A percentile compares a stretch with the other conserved stretches of the same genome.
Conservation (phyloP, 2,329 filamentous ascomycete species). For the Phaeosphaeriaceae sp. region DNA sequence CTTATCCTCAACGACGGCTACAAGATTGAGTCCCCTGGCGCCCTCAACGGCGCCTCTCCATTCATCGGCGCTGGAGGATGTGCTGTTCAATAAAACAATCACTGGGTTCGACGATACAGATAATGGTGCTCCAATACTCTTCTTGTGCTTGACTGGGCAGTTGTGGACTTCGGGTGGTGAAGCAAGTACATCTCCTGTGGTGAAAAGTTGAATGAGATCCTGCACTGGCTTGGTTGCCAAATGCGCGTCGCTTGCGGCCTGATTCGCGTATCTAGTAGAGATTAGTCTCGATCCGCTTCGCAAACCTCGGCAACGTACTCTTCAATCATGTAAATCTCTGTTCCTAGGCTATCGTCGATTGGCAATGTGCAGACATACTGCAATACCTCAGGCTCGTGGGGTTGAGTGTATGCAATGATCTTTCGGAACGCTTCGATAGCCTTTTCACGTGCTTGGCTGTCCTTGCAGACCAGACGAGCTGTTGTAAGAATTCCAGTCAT, state of each 20-base stretch:
- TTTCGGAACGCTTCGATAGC: conserved; percentile 29
- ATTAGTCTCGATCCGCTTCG: no score
- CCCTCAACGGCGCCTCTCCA: conserved; percentile 4
- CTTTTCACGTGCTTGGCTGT: conserved; percentile 15
- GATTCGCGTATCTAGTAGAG: conserved; percentile 24
- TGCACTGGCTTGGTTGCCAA: conserved; percentile 27
- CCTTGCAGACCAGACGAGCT: conserved; percentile 26
- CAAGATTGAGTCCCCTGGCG: conserved; percentile 11
- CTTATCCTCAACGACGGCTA: conserved; percentile 18
- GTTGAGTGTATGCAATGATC: conserved; percentile 28
- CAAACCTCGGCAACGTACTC: no score
- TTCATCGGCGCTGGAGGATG: conserved; percentile 2
- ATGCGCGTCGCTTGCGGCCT: conserved; percentile 28
- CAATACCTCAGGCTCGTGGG: conserved; percentile 30
- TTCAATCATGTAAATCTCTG: conserved; percentile 37
- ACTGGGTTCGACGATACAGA: conserved; percentile 12
- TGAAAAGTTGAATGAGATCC: conserved; percentile 31
- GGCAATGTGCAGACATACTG: conserved; percentile 33
- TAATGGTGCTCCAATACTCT: conserved; percentile 2
- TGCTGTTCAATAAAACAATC: conserved; percentile 23
- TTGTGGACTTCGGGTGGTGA: conserved; percentile 28
- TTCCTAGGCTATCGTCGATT: conserved; percentile 17
- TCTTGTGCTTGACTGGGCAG: conserved; percentile 10
- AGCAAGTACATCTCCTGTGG: conserved; percentile 24
- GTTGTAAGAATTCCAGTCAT: conserved; percentile 32